Conservation (phyloP, 352 stramenopile genomes). For the Blastocystis hominis region DNA sequence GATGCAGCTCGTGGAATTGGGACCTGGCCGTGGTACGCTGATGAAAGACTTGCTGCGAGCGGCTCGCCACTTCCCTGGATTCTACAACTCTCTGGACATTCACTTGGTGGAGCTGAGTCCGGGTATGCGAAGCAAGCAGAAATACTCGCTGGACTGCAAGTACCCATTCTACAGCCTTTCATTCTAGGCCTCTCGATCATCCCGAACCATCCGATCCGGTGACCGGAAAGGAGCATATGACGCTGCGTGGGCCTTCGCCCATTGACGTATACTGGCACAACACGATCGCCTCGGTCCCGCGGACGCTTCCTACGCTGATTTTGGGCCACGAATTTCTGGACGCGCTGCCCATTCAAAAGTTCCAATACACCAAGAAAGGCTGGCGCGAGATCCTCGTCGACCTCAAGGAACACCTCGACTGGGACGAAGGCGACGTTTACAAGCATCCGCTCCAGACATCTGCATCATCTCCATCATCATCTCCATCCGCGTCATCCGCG, state of each 20-base stretch:
- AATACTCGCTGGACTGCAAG: conserved; percentile 59
- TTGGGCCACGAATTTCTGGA: conserved; percentile 80
- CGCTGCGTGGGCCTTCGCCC: background rate
- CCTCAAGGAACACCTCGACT: conserved; percentile 50
- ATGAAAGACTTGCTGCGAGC: conserved; percentile 80
- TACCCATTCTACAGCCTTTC: background rate
- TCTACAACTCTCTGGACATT: conserved; percentile 72
- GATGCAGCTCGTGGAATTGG: conserved; percentile 78
- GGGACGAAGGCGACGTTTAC: background rate
- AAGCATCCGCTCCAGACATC: background rate
- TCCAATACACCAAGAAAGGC: conserved; percentile 64
- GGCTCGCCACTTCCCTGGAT: conserved; percentile 72
- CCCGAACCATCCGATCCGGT: background rate
- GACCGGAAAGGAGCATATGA: conserved; percentile 48
- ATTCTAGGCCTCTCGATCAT: conserved; percentile 10
- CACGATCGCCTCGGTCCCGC: conserved; percentile 69
- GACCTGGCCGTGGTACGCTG: conserved; percentile 69
- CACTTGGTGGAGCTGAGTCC: conserved; percentile 82
- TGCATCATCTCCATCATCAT: background rate
- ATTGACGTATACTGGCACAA: conserved; percentile 67
- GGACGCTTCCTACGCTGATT: conserved; percentile 69
- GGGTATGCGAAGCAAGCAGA: conserved; percentile 60
- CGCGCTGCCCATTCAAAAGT: conserved; percentile 80
- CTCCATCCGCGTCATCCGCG: background rate
- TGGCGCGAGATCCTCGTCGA: conserved; percentile 49